These are phyloP conservation scores for Populus pruinosa DNA, from an alignment of 345 rosid species.

Conservation along the genomic window DNA sequence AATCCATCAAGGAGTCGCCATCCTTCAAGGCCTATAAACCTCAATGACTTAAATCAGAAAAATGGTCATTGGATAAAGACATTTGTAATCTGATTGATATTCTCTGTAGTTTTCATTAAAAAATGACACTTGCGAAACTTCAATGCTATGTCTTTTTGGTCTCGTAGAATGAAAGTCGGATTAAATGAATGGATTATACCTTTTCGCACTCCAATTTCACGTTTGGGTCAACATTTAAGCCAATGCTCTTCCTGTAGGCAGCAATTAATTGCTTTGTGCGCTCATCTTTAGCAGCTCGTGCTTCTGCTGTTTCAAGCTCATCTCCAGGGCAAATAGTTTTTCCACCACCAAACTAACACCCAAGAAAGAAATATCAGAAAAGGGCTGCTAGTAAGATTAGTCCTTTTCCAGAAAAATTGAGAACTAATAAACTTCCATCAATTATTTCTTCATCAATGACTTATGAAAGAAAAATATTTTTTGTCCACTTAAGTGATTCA, in stretches of 20 bases:
- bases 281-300: conserved; percentile 62
- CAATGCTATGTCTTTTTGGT: neutral
- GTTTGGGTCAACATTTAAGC: conserved; percentile 65
- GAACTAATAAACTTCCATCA: conserved; percentile 2
- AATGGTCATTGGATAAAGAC: neutral
- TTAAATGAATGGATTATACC: conserved; percentile 34
- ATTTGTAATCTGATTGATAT: neutral
- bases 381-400: conserved; percentile 3
- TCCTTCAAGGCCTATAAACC: conserved; percentile 55
- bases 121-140: neutral
- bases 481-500: neutral
- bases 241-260: conserved; percentile 63
- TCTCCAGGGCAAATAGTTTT: conserved; percentile 79
- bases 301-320: conserved; percentile 68
- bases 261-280: conserved; percentile 56
- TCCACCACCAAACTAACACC: conserved; percentile 77
- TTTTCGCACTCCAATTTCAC: conserved; percentile 73
- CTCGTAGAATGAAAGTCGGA: neutral
- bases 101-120: neutral
- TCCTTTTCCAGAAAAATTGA: neutral
- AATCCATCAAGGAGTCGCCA: conserved; percentile 75
- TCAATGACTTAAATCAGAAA: conserved; percentile 13
- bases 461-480: neutral
- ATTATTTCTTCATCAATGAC: neutral
- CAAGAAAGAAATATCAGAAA: conserved; percentile 17